Base-by-base conservation (phyloP, 768 basidiomycete species). In the Boletus reticulatus region DNA sequence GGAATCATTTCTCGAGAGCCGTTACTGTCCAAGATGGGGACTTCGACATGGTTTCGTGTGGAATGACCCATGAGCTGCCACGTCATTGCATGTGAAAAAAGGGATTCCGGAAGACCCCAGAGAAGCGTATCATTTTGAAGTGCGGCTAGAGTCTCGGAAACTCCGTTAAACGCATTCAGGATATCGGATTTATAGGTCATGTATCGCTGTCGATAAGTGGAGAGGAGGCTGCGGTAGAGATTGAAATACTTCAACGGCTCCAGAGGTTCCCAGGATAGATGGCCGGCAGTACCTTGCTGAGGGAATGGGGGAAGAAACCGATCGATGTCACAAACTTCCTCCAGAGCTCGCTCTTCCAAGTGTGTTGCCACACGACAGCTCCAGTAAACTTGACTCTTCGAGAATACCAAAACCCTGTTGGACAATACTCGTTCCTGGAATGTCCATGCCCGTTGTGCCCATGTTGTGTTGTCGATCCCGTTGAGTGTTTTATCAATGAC, bases 361-460 rank as follows among this genome's bases (percentile, higher is more conserved):
- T 58, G 29, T 2, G 51, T 27, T 32, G 43, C 29, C 29, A 53
- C 39, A 24, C 49, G 56, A 46, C 60, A 65, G 27, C 13, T 50
- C 63, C 63, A 64, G 12, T 61, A 65, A 4, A 61, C 59, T 22
- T 64, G 59, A 44, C 20, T 31, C 14, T 58, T 38, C 3, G 63
- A 64, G 59, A 65, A 64, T 20, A 64, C 49, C 38, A 64, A 48
- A 13, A 61, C 36, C 17, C 59, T 60, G 36, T 14, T 52, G 11
- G 62, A 63, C 19, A 61, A 36, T 3, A 55, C 19, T 10, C 63
- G 63, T 7, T 64, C 63, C 38, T 64, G 63, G 36, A 64, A 64
- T 2, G 63, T 64, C 63, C 62, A 65, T 20, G 51, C 57, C 11
- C 63, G 39, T 10, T 57, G 7, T n/a, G 52, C 60, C 55, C 61